Base-by-base conservation (phyloP, 1,284 basidiomycete species). In the Ustilago hordei region DNA sequence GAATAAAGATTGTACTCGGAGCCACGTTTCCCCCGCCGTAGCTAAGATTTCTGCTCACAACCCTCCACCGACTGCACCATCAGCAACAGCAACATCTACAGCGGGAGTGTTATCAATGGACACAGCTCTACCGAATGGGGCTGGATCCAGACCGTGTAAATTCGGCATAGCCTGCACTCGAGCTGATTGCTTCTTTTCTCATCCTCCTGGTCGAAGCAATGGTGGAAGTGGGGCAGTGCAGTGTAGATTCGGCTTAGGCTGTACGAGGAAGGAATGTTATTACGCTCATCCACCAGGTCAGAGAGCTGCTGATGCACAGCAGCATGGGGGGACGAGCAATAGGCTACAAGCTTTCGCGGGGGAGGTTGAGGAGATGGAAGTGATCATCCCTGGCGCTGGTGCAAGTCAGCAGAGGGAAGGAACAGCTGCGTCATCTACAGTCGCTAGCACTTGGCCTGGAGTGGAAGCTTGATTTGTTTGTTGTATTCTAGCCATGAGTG, bases 21-120 rank as follows among this genome's bases (percentile, higher is more conserved):
- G 79, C 54, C 84, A 86, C 61, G 80, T 84, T 28, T 78, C 73
- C 28, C 84, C 84, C 1, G 81, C 84, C 6, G 66, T 70, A 6
- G 60, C 67, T 0, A 34, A 34, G 13, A 52, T 69, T 41, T 35
- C 43, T 54, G 9, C 48, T 53, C 11, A 36, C 36, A 52, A 28
- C n/a, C 38, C 55, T 13, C 5, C 54, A 9, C 7, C 55, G 2
- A 32, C 63, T n/a, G 8, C 59, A 2, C 32, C 43, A 31, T 9
- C 56, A 28, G 41, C 36, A 43, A 43, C 47, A 39, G 1, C 48
- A 15, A 50, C 48, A 53, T 38, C 58, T 47, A 31, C 59, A 39
- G 15, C 48, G 47, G 31, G 60, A 17, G 19, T 35, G 3, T 17
- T 66, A 45, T 73, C 65, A 23, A 63, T 69, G 64, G 65, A 69